Evolutionary conservation across 108 stramenopile species (phyloP).

Genomic region (Cyclotella distinguenda): DNA sequence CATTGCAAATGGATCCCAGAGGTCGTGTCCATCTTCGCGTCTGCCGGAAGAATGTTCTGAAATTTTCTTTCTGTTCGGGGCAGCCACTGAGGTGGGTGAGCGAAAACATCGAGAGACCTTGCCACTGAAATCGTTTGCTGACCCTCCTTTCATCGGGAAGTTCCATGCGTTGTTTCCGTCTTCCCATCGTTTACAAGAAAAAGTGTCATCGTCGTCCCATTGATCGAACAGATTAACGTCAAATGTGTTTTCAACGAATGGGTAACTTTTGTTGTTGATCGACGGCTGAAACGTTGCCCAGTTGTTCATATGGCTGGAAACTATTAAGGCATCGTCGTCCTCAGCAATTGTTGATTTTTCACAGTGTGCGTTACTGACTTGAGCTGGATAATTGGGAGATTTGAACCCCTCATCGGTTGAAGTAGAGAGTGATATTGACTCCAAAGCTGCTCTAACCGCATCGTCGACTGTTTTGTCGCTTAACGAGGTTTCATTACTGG

Average conservation of each 20-base stretch:
- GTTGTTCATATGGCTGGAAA: conserved; percentile 10
- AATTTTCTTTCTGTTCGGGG: conserved; percentile 7
- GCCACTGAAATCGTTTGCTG: neutral
- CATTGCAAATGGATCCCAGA: conserved; percentile 20
- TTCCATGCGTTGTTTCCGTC: conserved; percentile 9
- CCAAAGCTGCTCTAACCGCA: conserved; percentile 35
- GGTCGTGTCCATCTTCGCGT: neutral
- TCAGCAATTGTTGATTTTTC: conserved; percentile 7
- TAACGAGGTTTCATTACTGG: conserved; percentile 13
- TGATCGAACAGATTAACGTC: conserved; percentile 8
- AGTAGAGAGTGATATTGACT: conserved; percentile 28
- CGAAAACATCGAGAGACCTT: neutral
- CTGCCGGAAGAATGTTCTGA: neutral
- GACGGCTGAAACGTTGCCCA: conserved; percentile 32
- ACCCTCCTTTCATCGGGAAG: conserved; percentile 14
- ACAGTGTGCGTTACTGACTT: neutral
- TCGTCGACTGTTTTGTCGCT: conserved; percentile 40
- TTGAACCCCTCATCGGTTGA: conserved; percentile 8
- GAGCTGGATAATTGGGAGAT: neutral
- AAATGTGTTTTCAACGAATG: conserved; percentile 7
- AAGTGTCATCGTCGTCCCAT: neutral
- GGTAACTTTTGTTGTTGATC: neutral
- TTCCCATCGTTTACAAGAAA: conserved; percentile 2
- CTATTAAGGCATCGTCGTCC: conserved; percentile 32
- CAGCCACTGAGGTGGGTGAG: conserved; percentile 21